Conservation (phyloP, 805 yeast species). For the Nakazawaea sp. region DNA sequence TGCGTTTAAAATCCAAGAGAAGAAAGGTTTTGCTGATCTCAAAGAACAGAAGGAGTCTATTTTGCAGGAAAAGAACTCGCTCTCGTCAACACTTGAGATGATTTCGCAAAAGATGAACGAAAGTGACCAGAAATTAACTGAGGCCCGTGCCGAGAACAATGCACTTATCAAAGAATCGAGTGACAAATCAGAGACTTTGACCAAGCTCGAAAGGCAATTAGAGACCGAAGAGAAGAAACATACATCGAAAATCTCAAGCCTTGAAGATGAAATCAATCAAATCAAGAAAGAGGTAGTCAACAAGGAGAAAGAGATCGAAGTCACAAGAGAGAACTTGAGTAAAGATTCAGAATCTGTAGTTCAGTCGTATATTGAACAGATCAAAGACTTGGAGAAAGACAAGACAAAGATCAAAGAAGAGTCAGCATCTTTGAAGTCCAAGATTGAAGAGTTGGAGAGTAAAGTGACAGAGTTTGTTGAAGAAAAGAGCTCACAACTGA, state of each 20-base stretch:
- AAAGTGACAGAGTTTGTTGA: conserved; percentile 1
- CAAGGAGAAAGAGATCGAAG: conserved; percentile 39
- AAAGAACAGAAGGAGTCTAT: conserved; percentile 20
- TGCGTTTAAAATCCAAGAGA: conserved; percentile 18
- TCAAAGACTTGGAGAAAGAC: conserved; percentile 33
- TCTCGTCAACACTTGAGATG: conserved; percentile 23
- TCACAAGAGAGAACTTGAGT: conserved; percentile 38
- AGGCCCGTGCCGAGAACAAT: neutral
- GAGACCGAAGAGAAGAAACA: conserved; percentile 7
- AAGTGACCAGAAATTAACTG: conserved; percentile 8
- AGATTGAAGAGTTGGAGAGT: conserved; percentile 7
- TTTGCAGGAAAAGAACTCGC: conserved; percentile 24
- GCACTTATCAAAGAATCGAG: conserved; percentile 1
- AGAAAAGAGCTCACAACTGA: conserved; percentile 1
- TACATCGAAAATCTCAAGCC: conserved; percentile 13
- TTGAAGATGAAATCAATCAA: conserved; percentile 22
- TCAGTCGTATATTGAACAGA: conserved; percentile 40
- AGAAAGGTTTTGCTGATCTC: conserved; percentile 17
- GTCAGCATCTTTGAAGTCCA: conserved; percentile 10
- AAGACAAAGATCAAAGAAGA: conserved; percentile 11
- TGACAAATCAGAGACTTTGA: neutral
- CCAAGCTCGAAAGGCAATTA: conserved; percentile 1
- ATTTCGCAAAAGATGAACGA: conserved; percentile 25
- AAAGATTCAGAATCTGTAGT: conserved; percentile 44
- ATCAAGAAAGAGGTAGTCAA: conserved; percentile 27